Conservation (phyloP, 768 basidiomycete genomes). For the Polyporus arcularius region DNA sequence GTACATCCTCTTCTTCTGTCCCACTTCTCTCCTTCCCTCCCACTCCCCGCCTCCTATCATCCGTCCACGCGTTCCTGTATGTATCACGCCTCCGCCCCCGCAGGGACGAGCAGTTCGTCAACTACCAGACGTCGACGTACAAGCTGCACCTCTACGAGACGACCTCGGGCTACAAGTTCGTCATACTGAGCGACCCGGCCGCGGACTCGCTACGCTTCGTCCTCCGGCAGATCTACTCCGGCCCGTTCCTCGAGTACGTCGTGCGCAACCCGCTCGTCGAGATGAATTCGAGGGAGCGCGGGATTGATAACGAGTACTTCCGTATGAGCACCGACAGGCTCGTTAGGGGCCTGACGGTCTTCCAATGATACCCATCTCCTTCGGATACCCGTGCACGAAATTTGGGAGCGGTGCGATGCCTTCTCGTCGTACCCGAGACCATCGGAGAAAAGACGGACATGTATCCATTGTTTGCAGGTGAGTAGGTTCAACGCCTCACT, state of each 20-base stretch:
- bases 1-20: slow-evolving; percentile 13
- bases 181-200: slow-evolving; percentile 88
- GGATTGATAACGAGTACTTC: slow-evolving; percentile 94
- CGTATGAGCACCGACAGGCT: slow-evolving; percentile 77
- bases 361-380: slow-evolving; percentile 28
- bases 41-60: background rate
- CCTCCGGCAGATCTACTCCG: slow-evolving; percentile 88
- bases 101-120: slow-evolving; percentile 90
- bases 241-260: slow-evolving; percentile 92
- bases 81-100: background rate
- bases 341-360: slow-evolving; percentile 58
- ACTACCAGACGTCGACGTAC: slow-evolving; percentile 90
- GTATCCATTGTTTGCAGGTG: no score
- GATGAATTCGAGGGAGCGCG: slow-evolving; percentile 81
- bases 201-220: slow-evolving; percentile 82
- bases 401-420: no score
- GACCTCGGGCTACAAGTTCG: slow-evolving; percentile 88
- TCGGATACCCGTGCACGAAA: no score
- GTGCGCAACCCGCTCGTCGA: slow-evolving; percentile 86
- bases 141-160: slow-evolving; percentile 94
- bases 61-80: background rate
- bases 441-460: no score
- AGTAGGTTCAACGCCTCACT: no score
- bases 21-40: background rate
- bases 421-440: no score